These are phyloP conservation scores for Gastrolobium villosum DNA, from an alignment of 306 rosid genomes.

Conservation along the genomic window DNA sequence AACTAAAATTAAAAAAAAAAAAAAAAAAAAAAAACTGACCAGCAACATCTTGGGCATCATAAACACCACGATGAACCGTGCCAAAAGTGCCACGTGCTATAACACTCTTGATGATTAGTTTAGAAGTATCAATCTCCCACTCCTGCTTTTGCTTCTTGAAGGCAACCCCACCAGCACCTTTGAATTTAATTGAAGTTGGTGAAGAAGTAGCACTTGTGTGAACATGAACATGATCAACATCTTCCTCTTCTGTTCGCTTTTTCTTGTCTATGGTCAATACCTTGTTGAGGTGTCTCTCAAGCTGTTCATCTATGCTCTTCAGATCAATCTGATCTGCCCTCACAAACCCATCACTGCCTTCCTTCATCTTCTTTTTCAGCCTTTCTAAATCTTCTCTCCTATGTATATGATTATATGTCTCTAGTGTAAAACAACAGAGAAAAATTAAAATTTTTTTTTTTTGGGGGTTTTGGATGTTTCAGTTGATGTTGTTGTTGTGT, in stretches of 20 bases:
- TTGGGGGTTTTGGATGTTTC: not conserved
- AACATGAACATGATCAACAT: slow-evolving; percentile 27
- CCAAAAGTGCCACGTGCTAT: slow-evolving; percentile 97
- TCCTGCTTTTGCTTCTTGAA: slow-evolving; percentile 72
- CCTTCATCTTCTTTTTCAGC: slow-evolving; percentile 67
- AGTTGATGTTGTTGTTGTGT: slow-evolving; percentile 5
- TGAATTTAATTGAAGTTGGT: slow-evolving; percentile 40
- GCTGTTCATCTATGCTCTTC: slow-evolving; percentile 96
- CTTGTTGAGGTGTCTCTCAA: slow-evolving; percentile 84
- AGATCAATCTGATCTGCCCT: slow-evolving; percentile 99
- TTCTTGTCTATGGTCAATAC: slow-evolving; percentile 83
- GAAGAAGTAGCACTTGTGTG: slow-evolving; percentile 46
- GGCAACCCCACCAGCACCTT: not conserved
- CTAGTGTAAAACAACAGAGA: not conserved
- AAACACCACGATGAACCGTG: slow-evolving; percentile 92
- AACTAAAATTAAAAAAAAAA: not conserved
- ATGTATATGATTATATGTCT: not conserved
- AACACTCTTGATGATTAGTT: slow-evolving; percentile 79
- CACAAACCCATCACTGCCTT: slow-evolving; percentile 85
- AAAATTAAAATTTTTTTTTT: not conserved
- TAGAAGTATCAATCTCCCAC: slow-evolving; percentile 97
- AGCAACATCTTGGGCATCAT: slow-evolving; percentile 92
- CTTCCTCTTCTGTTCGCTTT: slow-evolving; percentile 63
- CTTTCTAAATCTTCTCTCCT: not conserved
- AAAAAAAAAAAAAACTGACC: slow-evolving; percentile 52